Conservation (phyloP, 2,329 filamentous ascomycete species). For the Ramularia collo-cygni region DNA sequence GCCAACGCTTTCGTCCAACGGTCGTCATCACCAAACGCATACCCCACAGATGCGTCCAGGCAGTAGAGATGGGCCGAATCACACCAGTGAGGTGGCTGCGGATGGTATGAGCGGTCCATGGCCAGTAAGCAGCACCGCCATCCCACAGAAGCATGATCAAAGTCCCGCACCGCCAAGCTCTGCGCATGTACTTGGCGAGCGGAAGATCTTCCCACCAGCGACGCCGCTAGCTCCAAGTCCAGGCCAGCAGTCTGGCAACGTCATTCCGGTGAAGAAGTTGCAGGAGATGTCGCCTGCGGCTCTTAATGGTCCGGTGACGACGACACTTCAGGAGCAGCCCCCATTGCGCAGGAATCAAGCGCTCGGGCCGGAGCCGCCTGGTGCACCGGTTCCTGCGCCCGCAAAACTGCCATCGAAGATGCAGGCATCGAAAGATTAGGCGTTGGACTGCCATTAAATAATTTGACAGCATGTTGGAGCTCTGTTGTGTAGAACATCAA, state of each 20-base stretch:
- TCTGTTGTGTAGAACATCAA: no score
- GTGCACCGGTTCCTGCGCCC: no score
- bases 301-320: neutral
- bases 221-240: constrained; percentile 24
- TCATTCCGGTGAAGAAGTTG: constrained; percentile 27
- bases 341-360: no score
- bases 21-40: constrained; percentile 7
- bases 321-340: no score
- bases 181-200: constrained; percentile 14
- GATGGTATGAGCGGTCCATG: constrained; percentile 31
- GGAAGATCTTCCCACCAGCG: constrained; percentile 19
- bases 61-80: constrained; percentile 8
- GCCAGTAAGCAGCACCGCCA: constrained; percentile 24
- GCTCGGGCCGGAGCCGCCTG: no score
- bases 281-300: constrained; percentile 3
- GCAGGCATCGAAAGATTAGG: no score
- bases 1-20: constrained; percentile 11
- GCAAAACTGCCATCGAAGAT: no score
- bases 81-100: constrained; percentile 21
- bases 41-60: constrained; percentile 16
- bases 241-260: constrained; percentile 21
- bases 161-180: constrained; percentile 16
- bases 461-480: no score
- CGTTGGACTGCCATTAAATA: no score
- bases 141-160: constrained; percentile 28